These are phyloP conservation scores for Ochetophila trinervis DNA, from an alignment of 306 rosid species.

Conservation along the genomic window DNA sequence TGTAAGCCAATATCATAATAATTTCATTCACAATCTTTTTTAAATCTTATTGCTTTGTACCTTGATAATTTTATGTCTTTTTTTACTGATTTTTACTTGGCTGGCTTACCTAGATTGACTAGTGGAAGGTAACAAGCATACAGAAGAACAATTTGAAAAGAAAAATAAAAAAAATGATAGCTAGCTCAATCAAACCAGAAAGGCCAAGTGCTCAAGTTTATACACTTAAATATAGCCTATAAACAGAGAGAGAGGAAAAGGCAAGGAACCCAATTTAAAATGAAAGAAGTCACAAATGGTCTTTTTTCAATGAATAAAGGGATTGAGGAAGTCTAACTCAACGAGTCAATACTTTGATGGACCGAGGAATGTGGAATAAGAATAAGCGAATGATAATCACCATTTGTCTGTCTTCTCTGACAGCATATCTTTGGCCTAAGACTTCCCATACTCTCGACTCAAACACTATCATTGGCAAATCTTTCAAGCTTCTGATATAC, in stretches of 20 bases:
- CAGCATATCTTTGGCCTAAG: constrained; percentile 23
- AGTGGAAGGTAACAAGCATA: neutral
- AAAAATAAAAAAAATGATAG: too few relatives aligned
- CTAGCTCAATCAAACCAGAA: too few relatives aligned
- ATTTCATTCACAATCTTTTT: too few relatives aligned
- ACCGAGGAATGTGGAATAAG: neutral
- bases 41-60: neutral
- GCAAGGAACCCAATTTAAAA: too few relatives aligned
- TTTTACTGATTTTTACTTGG: neutral
- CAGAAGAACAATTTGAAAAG: too few relatives aligned
- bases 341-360: neutral
- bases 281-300: too few relatives aligned
- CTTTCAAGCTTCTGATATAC: constrained; percentile 35
- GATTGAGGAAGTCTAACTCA: neutral
- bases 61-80: neutral
- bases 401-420: constrained; percentile 36
- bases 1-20: too few relatives aligned
- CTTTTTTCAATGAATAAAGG: too few relatives aligned
- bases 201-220: too few relatives aligned
- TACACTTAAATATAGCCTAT: too few relatives aligned
- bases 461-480: constrained; percentile 39
- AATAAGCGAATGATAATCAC: constrained; percentile 34
- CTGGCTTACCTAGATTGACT: neutral
- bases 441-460: constrained; percentile 50
- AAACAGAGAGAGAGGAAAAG: too few relatives aligned